phyloP scores from a whole-genome alignment of 2,329 filamentous ascomycete genomes.

The Ascochyta lentis region DNA sequence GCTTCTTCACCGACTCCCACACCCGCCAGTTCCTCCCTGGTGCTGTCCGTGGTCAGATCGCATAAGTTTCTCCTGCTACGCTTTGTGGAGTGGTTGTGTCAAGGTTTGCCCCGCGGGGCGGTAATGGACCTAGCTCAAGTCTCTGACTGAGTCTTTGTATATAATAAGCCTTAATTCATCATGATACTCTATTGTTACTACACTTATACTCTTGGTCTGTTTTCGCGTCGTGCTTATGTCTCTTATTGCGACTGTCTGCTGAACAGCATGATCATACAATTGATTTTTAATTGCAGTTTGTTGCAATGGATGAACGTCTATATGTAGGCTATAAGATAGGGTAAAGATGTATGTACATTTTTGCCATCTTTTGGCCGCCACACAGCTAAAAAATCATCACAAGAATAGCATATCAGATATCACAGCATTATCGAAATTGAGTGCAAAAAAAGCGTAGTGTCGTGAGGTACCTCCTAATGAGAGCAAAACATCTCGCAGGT shows the following conservation, averaged over 20 bases:
- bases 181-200: background rate
- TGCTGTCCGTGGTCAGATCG: conserved; percentile 59
- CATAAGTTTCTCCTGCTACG: background rate
- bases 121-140: conserved; percentile 1
- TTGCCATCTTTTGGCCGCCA: too few relatives aligned
- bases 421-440: too few relatives aligned
- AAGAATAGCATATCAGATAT: too few relatives aligned
- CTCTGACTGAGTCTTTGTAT: conserved; percentile 1
- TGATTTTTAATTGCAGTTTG: too few relatives aligned
- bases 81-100: background rate
- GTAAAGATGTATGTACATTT: too few relatives aligned
- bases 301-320: too few relatives aligned
- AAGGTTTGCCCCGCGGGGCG: background rate
- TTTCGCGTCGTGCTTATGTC: background rate
- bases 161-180: background rate
- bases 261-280: too few relatives aligned
- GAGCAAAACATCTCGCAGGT: background rate
- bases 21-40: conserved; percentile 58
- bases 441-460: too few relatives aligned
- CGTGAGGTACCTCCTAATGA: too few relatives aligned
- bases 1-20: conserved; percentile 63
- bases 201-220: background rate
- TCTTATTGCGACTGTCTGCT: too few relatives aligned
- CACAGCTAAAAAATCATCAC: too few relatives aligned
- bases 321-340: too few relatives aligned